Evolutionary conservation across 1,139 yeast genomes (phyloP).

Genomic region (Debaryomycetaceae sp.): DNA sequence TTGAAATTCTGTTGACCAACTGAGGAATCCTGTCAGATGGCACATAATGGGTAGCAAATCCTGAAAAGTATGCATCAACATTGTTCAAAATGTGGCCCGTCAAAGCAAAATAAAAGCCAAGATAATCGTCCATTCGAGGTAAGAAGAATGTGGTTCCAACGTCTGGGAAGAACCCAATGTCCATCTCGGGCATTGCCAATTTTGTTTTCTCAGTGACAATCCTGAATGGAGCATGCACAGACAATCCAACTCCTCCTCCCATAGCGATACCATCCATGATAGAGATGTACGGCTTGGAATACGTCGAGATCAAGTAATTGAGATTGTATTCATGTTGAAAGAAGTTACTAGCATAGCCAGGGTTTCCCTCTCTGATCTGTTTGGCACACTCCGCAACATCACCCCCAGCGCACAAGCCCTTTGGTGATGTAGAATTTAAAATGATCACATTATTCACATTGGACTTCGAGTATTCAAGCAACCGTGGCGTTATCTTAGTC

Average conservation of each 20-base stretch:
- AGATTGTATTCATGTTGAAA: slow-evolving; percentile 80
- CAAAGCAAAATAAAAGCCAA: slow-evolving; percentile 82
- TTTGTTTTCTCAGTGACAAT: slow-evolving; percentile 85
- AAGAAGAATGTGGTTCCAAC: slow-evolving; percentile 92
- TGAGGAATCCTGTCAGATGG: slow-evolving; percentile 60
- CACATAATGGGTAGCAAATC: slow-evolving; percentile 89
- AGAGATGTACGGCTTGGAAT: slow-evolving; percentile 79
- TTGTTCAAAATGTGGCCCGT: slow-evolving; percentile 82
- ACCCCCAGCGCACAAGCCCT: slow-evolving; percentile 86
- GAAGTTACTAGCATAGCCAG: slow-evolving; percentile 56
- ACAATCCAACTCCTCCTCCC: slow-evolving; percentile 98
- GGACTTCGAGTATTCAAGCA: slow-evolving; percentile 73
- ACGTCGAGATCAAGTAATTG: slow-evolving; percentile 76
- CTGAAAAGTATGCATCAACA: slow-evolving; percentile 73
- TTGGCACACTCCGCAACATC: slow-evolving; percentile 80
- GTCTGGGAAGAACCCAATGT: slow-evolving; percentile 95
- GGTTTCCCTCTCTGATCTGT: slow-evolving; percentile 45
- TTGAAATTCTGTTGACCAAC: slow-evolving; percentile 62
- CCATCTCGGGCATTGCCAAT: slow-evolving; percentile 98
- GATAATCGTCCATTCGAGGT: slow-evolving; percentile 74
- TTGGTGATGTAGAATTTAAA: slow-evolving; percentile 63
- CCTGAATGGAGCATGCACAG: slow-evolving; percentile 92
- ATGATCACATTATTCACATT: slow-evolving; percentile 62
- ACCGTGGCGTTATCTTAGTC: slow-evolving; percentile 65
- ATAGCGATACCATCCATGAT: slow-evolving; percentile 90